These are phyloP conservation scores for Albophoma yamanashiensis DNA, from an alignment of 2,329 filamentous ascomycete species.

Conservation along the genomic window DNA sequence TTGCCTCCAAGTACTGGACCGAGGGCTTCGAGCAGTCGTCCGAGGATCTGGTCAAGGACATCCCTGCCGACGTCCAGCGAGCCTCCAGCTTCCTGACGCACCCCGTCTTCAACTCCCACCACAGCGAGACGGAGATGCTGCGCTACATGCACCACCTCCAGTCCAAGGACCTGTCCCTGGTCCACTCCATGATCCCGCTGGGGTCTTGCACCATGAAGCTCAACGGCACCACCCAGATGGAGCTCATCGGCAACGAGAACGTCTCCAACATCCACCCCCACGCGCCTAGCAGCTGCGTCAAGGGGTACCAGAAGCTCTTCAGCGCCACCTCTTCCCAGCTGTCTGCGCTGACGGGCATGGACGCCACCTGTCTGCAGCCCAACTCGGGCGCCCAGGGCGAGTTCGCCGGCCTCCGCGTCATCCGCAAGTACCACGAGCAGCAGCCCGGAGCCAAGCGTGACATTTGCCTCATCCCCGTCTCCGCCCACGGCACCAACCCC, in stretches of 20 bases:
- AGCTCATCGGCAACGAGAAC: slow-evolving; percentile 65
- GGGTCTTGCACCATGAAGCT: slow-evolving; percentile 99
- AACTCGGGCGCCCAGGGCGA: slow-evolving; percentile 96
- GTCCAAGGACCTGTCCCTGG: slow-evolving; percentile 86
- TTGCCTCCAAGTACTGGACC: slow-evolving; percentile 29
- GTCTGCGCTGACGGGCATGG: slow-evolving; percentile 77
- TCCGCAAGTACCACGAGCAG: slow-evolving; percentile 72
- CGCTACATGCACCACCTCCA: slow-evolving; percentile 90
- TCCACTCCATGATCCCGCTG: slow-evolving; percentile 95
- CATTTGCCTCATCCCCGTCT: slow-evolving; percentile 89
- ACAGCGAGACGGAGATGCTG: slow-evolving; percentile 88
- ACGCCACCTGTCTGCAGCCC: slow-evolving; percentile 80
- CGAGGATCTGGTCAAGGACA: slow-evolving; percentile 24
- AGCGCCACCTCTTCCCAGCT: slow-evolving; percentile 65
- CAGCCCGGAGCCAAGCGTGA: slow-evolving; percentile 63
- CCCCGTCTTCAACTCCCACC: slow-evolving; percentile 88
- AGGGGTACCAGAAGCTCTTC: slow-evolving; percentile 63
- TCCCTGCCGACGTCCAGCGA: slow-evolving; percentile 54
- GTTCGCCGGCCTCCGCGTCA: slow-evolving; percentile 80
- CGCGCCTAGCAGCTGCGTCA: slow-evolving; percentile 49
- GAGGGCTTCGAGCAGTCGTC: slow-evolving; percentile 20
- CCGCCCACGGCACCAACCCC: slow-evolving; percentile 91
- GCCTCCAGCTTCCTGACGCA: slow-evolving; percentile 73
- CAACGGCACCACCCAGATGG: slow-evolving; percentile 89
- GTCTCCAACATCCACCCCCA: slow-evolving; percentile 79